Conservation (phyloP, 345 rosid species). For the Ceriops decandra region DNA sequence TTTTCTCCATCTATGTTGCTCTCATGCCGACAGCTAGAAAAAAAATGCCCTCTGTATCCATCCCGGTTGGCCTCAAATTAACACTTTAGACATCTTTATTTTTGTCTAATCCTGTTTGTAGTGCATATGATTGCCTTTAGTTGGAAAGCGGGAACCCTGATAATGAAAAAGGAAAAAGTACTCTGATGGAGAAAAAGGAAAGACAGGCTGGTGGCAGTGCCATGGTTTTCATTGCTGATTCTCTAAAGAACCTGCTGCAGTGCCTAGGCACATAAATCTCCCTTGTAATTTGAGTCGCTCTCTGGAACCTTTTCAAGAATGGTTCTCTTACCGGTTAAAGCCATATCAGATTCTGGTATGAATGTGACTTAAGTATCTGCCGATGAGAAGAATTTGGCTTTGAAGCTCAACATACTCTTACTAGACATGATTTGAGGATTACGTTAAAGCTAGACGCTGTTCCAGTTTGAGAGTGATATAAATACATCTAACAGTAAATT, state of each 20-base stretch:
- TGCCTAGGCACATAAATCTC: neutral
- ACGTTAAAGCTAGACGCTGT: slow-evolving; percentile 5
- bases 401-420: neutral
- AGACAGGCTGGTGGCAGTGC: slow-evolving; percentile 5
- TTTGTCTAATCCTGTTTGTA: neutral
- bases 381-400: neutral
- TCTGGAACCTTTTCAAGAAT: no score
- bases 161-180: neutral
- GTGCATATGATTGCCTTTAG: neutral
- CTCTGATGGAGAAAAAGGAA: neutral
- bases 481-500: slow-evolving; percentile 8
- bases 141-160: slow-evolving; percentile 6
- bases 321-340: neutral
- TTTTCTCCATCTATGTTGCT: neutral
- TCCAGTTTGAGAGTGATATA: slow-evolving; percentile 5
- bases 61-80: slow-evolving; percentile 12
- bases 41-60: neutral
- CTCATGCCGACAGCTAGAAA: neutral
- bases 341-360: neutral
- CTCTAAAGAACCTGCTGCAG: slow-evolving; percentile 6
- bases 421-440: slow-evolving; percentile 13
- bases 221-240: slow-evolving; percentile 6
- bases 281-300: neutral
- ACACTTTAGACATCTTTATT: neutral
- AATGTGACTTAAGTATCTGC: neutral